Evolutionary conservation across 2,329 filamentous ascomycete species (phyloP), one percentile per base, ranked within the genome.

Genomic region (Fusarium pseudonygamai): DNA sequence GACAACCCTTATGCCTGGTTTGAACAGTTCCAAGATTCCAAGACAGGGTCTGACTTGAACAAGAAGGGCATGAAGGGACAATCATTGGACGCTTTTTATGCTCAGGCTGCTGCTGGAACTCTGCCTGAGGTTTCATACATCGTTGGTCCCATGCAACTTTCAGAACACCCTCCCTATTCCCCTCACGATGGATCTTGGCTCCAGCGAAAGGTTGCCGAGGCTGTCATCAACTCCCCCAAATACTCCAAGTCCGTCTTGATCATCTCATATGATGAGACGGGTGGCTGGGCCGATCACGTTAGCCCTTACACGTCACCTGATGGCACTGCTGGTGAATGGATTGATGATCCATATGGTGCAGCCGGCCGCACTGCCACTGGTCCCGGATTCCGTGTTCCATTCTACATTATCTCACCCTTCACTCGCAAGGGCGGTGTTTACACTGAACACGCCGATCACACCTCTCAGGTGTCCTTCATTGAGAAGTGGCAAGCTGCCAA

Each of bases 1-100:
- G 65, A 67, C 2, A 67, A 67, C 5, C 65, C 65, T 10, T 67
- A 67, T 34, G 65, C 65, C 8, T 67, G 65, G 65, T 67, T 67
- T 9, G 65, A 67, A 1, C 65, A 67, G 30, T 67, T 67, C n/a
- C 65, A 67, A 24, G 30, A 30, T 1, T 52, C 65, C 11, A 67
- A 61, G 22, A 13, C 42, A 4, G 65, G 65, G 3, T 67, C 65
- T 0, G 39, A 28, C 12, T 7, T 67, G 36, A 67, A 67, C 3
- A 28, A 67, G 0, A 67, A 67, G 7, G 65, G 65, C 1, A 67
- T 67, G 65, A 67, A 67, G 8, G 65, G 65, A 2, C 40, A 67
- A 5, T 28, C 65, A 0, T 10, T 67, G 26, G 65, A 46, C 4
- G 20, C 34, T 1, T 67, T 67, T n/a, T 67, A 32, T 10, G n/a